Base-by-base conservation (phyloP, 345 rosid genomes). In the Citrus sp. region DNA sequence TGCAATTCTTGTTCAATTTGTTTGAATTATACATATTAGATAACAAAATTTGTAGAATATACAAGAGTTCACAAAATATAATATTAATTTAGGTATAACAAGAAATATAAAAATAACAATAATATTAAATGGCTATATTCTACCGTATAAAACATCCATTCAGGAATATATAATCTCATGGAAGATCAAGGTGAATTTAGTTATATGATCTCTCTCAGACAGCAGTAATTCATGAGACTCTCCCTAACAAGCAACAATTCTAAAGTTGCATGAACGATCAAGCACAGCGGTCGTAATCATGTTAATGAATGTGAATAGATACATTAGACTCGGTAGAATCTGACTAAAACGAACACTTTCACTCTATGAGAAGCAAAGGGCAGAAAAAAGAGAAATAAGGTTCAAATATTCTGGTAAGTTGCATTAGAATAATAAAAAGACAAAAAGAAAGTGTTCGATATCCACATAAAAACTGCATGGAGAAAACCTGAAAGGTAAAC, bases 401-500 rank as follows among this genome's bases (percentile, higher is more conserved):
- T 76, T 34, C 64, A 19, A 22, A 65, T 12, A 24, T 62, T 64
- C 51, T 24, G 38, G 49, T 4, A 72, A 38, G 54, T 28, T 21
- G 13, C 25, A 67, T 27, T 73, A 4, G 30, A 13, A 35, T 19
- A 19, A 46, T 46, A 51, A 19, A 13, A 32, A 13, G 19, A 19
- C 40, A 4, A 16, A 6, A 7, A 22, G 3, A 7, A 24, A 55
- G 9, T 7, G 38, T 5, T 14, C 14, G 24, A 13, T 38, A 21
- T 73, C 54, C 60, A 70, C 32, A 38, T 25, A 22, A 46, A 34
- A 34, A 63, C 78, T 28, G 28, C 27, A 3, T 7, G 25, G 7
- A 25, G 7, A 74, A 12, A 63, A 6, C 79, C 64, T 67, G 63
- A 58, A 27, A 34, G 63, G 58, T 70, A 38, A 61, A 76, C 73